Evolutionary conservation across 2,329 filamentous ascomycete genomes (phyloP).

Genomic region (Aspergillus novoparasiticus): DNA sequence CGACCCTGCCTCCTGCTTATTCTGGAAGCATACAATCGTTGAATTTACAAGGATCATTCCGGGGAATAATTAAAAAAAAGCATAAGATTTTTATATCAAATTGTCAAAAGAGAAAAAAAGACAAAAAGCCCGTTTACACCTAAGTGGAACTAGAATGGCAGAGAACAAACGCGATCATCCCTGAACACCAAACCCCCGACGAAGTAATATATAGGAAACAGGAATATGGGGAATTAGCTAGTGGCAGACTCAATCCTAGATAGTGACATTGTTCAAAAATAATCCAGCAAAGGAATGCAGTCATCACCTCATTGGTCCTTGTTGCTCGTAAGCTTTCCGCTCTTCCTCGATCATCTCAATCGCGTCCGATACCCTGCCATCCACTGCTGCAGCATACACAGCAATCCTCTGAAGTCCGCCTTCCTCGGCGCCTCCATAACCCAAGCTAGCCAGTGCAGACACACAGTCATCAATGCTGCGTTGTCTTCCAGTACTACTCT

Average conservation of each 20-base stretch:
- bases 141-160: not conserved
- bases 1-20: too few relatives aligned
- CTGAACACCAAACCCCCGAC: not conserved
- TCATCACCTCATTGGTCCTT: slow-evolving; percentile 16
- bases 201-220: not conserved
- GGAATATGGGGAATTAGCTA: not conserved
- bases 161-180: not conserved
- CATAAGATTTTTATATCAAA: not conserved
- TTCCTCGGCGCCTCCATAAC: slow-evolving; percentile 40
- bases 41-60: not conserved
- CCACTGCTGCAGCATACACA: slow-evolving; percentile 49
- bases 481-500: not conserved
- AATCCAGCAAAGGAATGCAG: not conserved
- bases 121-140: not conserved
- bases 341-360: slow-evolving; percentile 57
- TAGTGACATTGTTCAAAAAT: not conserved
- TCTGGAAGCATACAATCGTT: too few relatives aligned
- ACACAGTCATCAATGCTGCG: slow-evolving; percentile 41
- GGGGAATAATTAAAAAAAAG: not conserved
- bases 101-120: not conserved
- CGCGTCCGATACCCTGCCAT: slow-evolving; percentile 46
- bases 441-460: slow-evolving; percentile 41
- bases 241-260: not conserved
- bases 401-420: slow-evolving; percentile 42
- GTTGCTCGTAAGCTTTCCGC: slow-evolving; percentile 43